Evolutionary conservation across 164 flowering plant species (phyloP).

Genomic region (Macadamia tetraphylla): DNA sequence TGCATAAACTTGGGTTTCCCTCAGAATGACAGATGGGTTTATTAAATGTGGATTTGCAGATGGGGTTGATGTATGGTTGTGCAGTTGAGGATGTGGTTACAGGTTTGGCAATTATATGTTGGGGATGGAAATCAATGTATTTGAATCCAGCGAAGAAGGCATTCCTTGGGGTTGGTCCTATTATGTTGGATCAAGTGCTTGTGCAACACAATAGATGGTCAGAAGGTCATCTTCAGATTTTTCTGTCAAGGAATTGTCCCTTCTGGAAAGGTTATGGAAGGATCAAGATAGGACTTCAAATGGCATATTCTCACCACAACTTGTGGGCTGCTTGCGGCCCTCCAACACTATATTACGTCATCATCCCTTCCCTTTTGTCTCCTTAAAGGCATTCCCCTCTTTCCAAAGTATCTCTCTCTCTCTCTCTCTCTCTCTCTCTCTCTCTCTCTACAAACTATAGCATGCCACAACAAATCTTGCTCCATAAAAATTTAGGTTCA

Average conservation of each 20-base stretch:
- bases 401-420: slow-evolving; percentile 18
- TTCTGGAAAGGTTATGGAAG: slow-evolving; percentile 19
- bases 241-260: slow-evolving; percentile 24
- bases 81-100: slow-evolving; percentile 35
- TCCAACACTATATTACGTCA: slow-evolving; percentile 19
- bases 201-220: slow-evolving; percentile 34
- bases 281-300: slow-evolving; percentile 22
- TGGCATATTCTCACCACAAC: slow-evolving; percentile 16
- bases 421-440: slow-evolving; percentile 7
- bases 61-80: slow-evolving; percentile 33
- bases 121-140: slow-evolving; percentile 34
- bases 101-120: slow-evolving; percentile 34
- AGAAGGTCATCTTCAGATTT: slow-evolving; percentile 27
- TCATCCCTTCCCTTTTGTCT: slow-evolving; percentile 25
- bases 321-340: slow-evolving; percentile 26
- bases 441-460: neutral
- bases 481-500: too few species aligned
- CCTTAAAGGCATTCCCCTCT: slow-evolving; percentile 22
- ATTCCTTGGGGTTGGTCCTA: slow-evolving; percentile 27
- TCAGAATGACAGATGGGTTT: too few species aligned
- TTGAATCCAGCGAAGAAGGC: slow-evolving; percentile 19
- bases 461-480: neutral
- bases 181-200: slow-evolving; percentile 18
- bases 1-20: too few species aligned
- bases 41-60: slow-evolving; percentile 12